phyloP scores from a whole-genome alignment of 2,329 filamentous ascomycete species.

The Bimuria novae-zelandiae region DNA sequence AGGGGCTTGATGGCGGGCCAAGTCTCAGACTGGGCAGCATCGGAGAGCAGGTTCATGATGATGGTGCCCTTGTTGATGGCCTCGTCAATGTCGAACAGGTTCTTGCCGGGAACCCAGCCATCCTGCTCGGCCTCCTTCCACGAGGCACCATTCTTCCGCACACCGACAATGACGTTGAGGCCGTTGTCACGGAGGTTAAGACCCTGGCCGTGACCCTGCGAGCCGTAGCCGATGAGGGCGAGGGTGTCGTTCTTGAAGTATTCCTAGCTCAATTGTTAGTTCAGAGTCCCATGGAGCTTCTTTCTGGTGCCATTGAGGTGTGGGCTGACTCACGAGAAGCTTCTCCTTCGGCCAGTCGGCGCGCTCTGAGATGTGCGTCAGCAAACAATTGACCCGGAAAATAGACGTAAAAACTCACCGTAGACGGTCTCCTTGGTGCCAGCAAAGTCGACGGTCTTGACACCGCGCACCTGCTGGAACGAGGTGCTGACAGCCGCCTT shows the following conservation, averaged over 20 bases:
- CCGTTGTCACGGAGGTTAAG: constrained; percentile 99
- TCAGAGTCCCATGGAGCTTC: constrained; percentile 11
- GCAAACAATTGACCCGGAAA: constrained; percentile 9
- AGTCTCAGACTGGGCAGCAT: constrained; percentile 97
- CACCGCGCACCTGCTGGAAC: constrained; percentile 76
- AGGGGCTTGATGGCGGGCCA: constrained; percentile 98
- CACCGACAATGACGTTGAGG: constrained; percentile 97
- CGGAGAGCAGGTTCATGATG: constrained; percentile 98
- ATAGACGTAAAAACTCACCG: constrained; percentile 60
- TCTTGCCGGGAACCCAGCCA: constrained; percentile 97
- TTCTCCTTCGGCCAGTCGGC: constrained; percentile 98
- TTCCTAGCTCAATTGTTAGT: constrained; percentile 62
- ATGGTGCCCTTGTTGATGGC: constrained; percentile 92
- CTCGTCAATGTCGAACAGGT: constrained; percentile 97
- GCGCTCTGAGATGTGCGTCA: constrained; percentile 68
- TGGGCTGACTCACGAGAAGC: constrained; percentile 74
- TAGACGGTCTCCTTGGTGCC: constrained; percentile 93
- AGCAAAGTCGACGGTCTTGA: constrained; percentile 99
- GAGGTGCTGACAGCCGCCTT: constrained; percentile 52
- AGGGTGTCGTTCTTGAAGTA: constrained; percentile 99
- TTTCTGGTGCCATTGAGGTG: constrained; percentile 17
- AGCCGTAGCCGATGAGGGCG: constrained; percentile 97
- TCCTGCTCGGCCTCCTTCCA: constrained; percentile 98
- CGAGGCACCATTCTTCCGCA: constrained; percentile 96
- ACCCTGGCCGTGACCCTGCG: constrained; percentile 97